Evolutionary conservation across 371 early-diverging fungal species (phyloP), one percentile per base, ranked within the genome.

Genomic region (Mucor velutinosus): DNA sequence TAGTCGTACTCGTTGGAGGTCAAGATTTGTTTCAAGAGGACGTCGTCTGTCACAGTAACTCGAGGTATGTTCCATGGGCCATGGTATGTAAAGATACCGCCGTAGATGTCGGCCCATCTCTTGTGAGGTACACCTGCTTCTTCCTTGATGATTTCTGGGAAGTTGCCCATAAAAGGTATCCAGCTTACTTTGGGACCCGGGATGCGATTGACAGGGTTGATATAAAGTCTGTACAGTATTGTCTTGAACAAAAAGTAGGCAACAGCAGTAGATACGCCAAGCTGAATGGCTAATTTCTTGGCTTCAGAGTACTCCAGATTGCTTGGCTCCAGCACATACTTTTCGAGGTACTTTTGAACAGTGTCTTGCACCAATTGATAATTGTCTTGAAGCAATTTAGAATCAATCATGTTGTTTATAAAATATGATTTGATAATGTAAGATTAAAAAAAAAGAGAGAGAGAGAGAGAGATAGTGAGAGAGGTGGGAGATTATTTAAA

Each of bases 111-210:
- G 6, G 80, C 43, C 91, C 90, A 90, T n/a, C 64, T 59, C 14
- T 77, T 72, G 25, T 84, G 82, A 7, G 86, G 84, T 0, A 64
- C 77, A 12, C 83, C 87, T 0, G 87, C 65, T 76, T 88, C 88
- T 35, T 82, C 80, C 12, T 32, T 35, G 4, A 86, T 32, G 49
- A 89, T 86, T 30, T 83, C 82, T 7, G 64, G 49, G 30, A 83
- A 66, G 58, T 86, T 83, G 27, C 90, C 90, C 37, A 83, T 29
- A n/a, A 84, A 79, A 7, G 88, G 88, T 4, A 78, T 37, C 80
- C 80, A 79, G 8, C 69, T 66, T n/a, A 81, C 80, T 15, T 77
- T 77, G 15, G 90, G 90, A 0, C 90, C 90, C n/a, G 90, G 90
- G 7, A 88, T 72, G 14, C 74, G 80, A 7, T 74, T 75, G 3